Conservation (phyloP, 2,329 filamentous ascomycete species). For the Arthrocladium fulminans region DNA sequence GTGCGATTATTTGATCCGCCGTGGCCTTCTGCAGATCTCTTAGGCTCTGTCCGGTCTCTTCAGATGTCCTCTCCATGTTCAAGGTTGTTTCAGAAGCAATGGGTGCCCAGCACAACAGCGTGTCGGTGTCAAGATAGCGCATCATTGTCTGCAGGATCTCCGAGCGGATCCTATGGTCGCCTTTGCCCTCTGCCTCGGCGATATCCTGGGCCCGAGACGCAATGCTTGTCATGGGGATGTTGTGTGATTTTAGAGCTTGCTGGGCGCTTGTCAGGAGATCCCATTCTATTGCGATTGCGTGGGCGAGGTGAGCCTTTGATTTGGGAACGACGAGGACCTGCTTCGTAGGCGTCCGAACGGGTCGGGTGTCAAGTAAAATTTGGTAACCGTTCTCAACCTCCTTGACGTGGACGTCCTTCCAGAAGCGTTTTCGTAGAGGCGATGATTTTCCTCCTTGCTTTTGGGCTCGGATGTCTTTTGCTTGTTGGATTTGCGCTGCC, state of each 20-base stretch:
- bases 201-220: conserved; percentile 78
- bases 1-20: conserved; percentile 61
- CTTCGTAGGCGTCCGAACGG: conserved; percentile 65
- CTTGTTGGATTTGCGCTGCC: conserved; percentile 40
- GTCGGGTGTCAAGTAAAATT: conserved; percentile 67
- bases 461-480: conserved; percentile 35
- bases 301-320: conserved; percentile 71
- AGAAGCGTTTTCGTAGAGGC: conserved; percentile 66
- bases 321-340: conserved; percentile 66
- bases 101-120: conserved; percentile 80
- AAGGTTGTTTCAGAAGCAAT: conserved; percentile 40
- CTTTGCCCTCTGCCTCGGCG: conserved; percentile 52
- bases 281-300: conserved; percentile 87
- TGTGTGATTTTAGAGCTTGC: conserved; percentile 75
- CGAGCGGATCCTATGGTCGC: conserved; percentile 47
- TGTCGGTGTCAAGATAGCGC: conserved; percentile 86
- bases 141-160: conserved; percentile 61
- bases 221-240: conserved; percentile 83
- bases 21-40: conserved; percentile 62
- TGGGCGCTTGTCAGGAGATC: conserved; percentile 71
- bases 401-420: conserved; percentile 70
- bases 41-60: conserved; percentile 48
- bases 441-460: conserved; percentile 25
- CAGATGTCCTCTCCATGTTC: conserved; percentile 41
- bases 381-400: conserved; percentile 51